phyloP scores from a whole-genome alignment of 225 moss, liverwort and hornwort species.

The Thuidium tamariscinum region DNA sequence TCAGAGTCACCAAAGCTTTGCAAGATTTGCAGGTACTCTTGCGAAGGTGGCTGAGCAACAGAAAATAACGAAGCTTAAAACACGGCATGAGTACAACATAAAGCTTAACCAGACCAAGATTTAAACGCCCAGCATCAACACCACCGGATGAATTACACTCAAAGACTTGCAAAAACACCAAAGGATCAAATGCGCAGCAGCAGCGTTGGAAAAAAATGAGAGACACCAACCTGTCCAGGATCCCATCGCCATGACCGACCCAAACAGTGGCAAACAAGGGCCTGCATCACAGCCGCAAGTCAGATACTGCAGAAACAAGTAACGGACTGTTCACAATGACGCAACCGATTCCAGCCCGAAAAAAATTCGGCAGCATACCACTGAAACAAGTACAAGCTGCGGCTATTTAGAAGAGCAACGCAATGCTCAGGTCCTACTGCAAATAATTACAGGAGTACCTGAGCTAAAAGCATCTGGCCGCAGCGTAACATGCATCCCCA shows the following conservation, averaged over 20 bases:
- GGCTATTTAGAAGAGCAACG: not conserved
- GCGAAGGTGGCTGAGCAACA: conserved; percentile 50
- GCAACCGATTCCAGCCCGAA: not conserved
- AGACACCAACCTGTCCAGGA: conserved; percentile 42
- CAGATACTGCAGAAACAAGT: not conserved
- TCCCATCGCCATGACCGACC: conserved; percentile 82
- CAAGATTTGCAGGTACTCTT: conserved; percentile 74
- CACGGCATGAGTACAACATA: not conserved
- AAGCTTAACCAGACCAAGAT: not conserved
- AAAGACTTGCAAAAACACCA: not conserved
- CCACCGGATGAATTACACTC: not conserved
- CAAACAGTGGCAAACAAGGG: conserved; percentile 80
- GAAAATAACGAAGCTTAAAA: not conserved
- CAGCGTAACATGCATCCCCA: conserved; percentile 99
- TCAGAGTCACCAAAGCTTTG: conserved; percentile 87
- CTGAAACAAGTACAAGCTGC: not conserved
- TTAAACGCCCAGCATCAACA: not conserved
- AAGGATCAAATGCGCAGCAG: not conserved
- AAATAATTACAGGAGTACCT: conserved; percentile 26
- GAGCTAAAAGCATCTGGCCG: conserved; percentile 99
- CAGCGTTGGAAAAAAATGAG: not conserved
- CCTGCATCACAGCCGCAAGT: conserved; percentile 46
- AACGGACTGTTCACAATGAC: not conserved
- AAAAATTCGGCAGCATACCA: not conserved
- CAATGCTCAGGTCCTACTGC: not conserved